Percentiles rank a stretch among this genome's conserved stretches.
Evolutionary conservation across 1,284 basidiomycete species (phyloP).

Genomic region (Exobasidium cylindrosporum): DNA sequence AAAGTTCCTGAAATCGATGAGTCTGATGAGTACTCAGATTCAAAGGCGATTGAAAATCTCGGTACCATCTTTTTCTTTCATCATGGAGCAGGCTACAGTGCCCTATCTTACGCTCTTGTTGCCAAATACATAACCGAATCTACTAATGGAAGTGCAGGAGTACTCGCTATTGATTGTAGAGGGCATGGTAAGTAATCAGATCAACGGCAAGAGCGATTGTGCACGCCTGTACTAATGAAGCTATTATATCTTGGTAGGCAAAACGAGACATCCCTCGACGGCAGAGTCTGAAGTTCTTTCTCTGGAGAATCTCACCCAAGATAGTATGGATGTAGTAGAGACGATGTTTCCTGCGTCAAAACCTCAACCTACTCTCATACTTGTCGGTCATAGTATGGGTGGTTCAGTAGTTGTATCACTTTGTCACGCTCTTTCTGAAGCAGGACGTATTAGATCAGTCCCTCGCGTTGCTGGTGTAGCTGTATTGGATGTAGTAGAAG

Average conservation of each 20-base stretch:
- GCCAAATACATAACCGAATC: constrained; percentile 70
- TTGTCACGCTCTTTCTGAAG: constrained; percentile 24
- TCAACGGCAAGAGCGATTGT: constrained; percentile 43
- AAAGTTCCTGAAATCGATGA: constrained; percentile 17
- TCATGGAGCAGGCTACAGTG: constrained; percentile 89
- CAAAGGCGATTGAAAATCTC: constrained; percentile 36
- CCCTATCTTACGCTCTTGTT: constrained; percentile 80
- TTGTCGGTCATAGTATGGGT: constrained; percentile 57
- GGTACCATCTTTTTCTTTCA: constrained; percentile 80
- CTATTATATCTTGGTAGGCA: neutral
- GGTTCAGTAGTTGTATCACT: constrained; percentile 41
- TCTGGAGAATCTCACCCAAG: constrained; percentile 30
- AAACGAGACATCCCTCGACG: constrained; percentile 12
- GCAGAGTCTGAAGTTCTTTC: constrained; percentile 37
- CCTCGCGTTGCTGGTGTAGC: constrained; percentile 71
- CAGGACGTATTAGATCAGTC: neutral
- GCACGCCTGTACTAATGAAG: neutral
- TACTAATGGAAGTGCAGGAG: constrained; percentile 73
- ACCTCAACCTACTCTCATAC: constrained; percentile 39
- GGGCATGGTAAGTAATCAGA: constrained; percentile 74
- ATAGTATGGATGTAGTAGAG: constrained; percentile 28
- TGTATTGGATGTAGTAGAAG: constrained; percentile 95
- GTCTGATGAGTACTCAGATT: constrained; percentile 56
- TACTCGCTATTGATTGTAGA: constrained; percentile 78
- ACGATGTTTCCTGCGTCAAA: constrained; percentile 29